Base-by-base conservation (phyloP, 2,329 filamentous ascomycete genomes). In the Emergomyces pasteurianus region DNA sequence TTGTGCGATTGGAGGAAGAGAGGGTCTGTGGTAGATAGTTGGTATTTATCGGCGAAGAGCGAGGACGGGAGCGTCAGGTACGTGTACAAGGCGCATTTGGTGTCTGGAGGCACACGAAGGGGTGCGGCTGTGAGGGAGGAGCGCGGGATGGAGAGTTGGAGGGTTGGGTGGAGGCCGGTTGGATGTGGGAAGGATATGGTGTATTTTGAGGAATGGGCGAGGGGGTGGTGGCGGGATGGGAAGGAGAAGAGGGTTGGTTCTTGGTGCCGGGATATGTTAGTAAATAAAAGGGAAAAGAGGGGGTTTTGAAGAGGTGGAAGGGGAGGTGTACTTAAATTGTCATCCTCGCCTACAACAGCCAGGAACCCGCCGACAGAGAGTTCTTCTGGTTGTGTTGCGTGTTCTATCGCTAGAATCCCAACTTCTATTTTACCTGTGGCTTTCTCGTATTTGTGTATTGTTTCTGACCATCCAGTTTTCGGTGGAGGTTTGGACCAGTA, bases 31-130 rank as follows among this genome's bases (percentile, higher is more conserved):
- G 75, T 78, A 21, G 73, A 76, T 63, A 96, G 82, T 73, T 95
- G 90, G 75, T 96, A 95, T 69, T 86, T 86, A 77, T 97, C 92
- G 46, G 88, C 84, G 74, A 97, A 96, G 63, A 96, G 80, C 56
- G 81, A 76, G 31, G 86, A 88, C 0, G 92, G 92, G 2, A 96
- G 82, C 0, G 90, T 95, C 31, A 96, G 76, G 73, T 95, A 90
- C 12, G 88, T 83, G 74, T 96, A 86, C 0, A 92, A 78, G 18
- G 82, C 81, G 73, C 92, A 96, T 36, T 78, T 75, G n/a, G 79
- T 76, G 50, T 81, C 80, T 1, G 67, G 61, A 0, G 74, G 72
- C 36, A 71, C 71, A 36, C 65, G 62, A 70, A 67, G 9, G 58
- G 80, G 71, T 67, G 79, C 74, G 0, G 81, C 81, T 18, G 82